Percentiles rank a stretch among this genome's conserved stretches.
Evolutionary conservation across 2,329 filamentous ascomycete species (phyloP).

Genomic region (Ascochyta lentis): DNA sequence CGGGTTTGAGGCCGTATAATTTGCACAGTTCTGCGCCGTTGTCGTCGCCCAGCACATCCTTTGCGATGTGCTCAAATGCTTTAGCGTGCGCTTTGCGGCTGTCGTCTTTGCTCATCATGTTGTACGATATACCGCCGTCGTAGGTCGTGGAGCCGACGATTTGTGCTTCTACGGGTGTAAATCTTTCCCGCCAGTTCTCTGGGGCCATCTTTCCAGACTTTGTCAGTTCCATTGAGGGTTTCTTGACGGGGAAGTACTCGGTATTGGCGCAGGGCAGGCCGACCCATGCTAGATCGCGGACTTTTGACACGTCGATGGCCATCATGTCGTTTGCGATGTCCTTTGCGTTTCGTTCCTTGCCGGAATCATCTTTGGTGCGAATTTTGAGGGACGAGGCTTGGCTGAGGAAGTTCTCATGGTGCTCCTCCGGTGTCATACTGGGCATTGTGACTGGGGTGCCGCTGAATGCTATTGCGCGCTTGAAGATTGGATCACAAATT

Average conservation of each 20-base stretch:
- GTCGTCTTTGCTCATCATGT: conserved; percentile 22
- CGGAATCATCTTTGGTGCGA: background rate
- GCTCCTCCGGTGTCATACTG: conserved; percentile 18
- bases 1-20: conserved; percentile 7
- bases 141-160: conserved; percentile 24
- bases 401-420: conserved; percentile 18
- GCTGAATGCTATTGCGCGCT: conserved; percentile 22
- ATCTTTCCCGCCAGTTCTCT: conserved; percentile 1
- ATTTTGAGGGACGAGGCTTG: conserved; percentile 16
- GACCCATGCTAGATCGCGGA: conserved; percentile 24
- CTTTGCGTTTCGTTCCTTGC: background rate
- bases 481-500: conserved; percentile 19
- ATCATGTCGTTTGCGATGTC: conserved; percentile 17
- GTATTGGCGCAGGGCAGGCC: conserved; percentile 20
- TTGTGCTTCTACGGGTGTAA: conserved; percentile 17
- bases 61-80: conserved; percentile 2
- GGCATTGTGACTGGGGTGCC: conserved; percentile 27
- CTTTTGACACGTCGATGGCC: conserved; percentile 4
- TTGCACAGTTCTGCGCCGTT: conserved; percentile 2
- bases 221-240: conserved; percentile 14
- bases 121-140: conserved; percentile 26
- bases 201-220: conserved; percentile 8
- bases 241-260: conserved; percentile 14
- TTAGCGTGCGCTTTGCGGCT: conserved; percentile 14
- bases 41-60: conserved; percentile 8